phyloP scores from a whole-genome alignment of 2,329 filamentous ascomycete genomes.

The Pseudohalonectria lignicola region DNA sequence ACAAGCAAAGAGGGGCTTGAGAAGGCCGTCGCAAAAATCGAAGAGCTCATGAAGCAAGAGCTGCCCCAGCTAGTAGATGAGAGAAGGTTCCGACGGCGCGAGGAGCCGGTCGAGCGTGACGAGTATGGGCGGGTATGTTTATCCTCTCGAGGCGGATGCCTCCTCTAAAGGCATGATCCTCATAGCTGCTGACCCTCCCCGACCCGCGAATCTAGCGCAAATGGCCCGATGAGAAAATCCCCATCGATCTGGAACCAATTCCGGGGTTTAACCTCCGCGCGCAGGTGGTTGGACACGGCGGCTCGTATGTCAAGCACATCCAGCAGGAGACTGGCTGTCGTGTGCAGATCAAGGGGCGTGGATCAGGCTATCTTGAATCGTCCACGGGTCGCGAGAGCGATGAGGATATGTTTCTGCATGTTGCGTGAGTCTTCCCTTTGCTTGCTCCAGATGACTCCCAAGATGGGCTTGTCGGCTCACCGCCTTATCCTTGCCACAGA shows the following conservation, averaged over 20 bases:
- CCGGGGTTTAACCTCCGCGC: constrained; percentile 93
- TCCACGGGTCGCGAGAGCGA: constrained; percentile 85
- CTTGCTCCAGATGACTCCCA: too few species aligned
- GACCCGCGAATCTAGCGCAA: constrained; percentile 62
- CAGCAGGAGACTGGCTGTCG: constrained; percentile 91
- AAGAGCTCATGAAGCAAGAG: constrained; percentile 93
- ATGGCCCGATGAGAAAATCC: constrained; percentile 96
- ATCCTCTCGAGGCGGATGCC: not conserved
- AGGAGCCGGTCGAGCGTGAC: constrained; percentile 62
- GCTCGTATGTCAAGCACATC: constrained; percentile 95
- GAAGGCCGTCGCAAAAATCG: constrained; percentile 73
- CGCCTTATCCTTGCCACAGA: constrained; percentile 35
- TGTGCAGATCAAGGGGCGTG: constrained; percentile 95
- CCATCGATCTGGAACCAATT: constrained; percentile 80
- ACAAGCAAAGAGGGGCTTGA: constrained; percentile 88
- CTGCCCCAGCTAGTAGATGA: constrained; percentile 93
- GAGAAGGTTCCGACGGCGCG: constrained; percentile 73
- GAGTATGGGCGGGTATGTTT: constrained; percentile 69
- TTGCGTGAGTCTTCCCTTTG: constrained; percentile 56
- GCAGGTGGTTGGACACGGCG: constrained; percentile 89
- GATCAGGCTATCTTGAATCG: constrained; percentile 86
- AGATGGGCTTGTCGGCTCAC: too few species aligned
- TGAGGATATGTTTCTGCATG: constrained; percentile 92
- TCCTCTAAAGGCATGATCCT: not conserved
- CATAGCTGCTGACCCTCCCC: constrained; percentile 15